phyloP scores from a whole-genome alignment of 2,329 filamentous ascomycete species.

The Colletotrichum australisinense region DNA sequence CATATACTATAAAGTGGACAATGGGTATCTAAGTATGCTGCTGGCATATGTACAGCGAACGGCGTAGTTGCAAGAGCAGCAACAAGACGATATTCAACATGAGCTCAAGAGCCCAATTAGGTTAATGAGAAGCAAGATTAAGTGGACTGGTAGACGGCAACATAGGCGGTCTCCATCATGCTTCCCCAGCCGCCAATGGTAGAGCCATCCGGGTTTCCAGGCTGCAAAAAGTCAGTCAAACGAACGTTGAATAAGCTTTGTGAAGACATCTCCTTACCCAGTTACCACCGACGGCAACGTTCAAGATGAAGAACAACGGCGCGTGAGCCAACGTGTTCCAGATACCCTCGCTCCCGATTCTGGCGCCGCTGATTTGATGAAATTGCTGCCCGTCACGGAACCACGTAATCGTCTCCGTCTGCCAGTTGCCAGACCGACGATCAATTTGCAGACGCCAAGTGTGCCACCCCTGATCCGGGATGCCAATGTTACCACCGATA shows the following conservation, averaged over 20 bases:
- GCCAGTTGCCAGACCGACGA: conserved; percentile 55
- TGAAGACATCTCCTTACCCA: conserved; percentile 46
- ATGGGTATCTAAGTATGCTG: conserved; percentile 26
- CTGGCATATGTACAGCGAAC: conserved; percentile 14
- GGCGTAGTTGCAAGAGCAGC: conserved; percentile 4
- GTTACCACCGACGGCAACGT: conserved; percentile 59
- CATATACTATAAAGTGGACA: neutral
- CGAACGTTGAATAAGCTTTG: neutral
- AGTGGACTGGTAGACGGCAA: conserved; percentile 49
- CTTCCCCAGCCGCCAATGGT: conserved; percentile 50
- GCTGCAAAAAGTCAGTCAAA: conserved; percentile 36
- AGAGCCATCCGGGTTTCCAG: conserved; percentile 45
- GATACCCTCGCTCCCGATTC: conserved; percentile 51
- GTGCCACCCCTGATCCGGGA: conserved; percentile 60
- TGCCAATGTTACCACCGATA: conserved; percentile 45
- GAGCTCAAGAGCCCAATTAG: neutral
- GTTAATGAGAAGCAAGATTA: neutral
- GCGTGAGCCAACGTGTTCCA: conserved; percentile 57
- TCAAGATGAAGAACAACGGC: conserved; percentile 58
- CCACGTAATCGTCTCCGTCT: conserved; percentile 61
- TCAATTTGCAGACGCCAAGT: conserved; percentile 61
- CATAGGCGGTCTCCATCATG: conserved; percentile 55
- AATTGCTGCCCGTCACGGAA: conserved; percentile 57
- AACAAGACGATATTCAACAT: neutral
- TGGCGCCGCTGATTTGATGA: conserved; percentile 54